phyloP scores from a whole-genome alignment of 2,329 filamentous ascomycete genomes.

The Purpureocillium lavendulum region DNA sequence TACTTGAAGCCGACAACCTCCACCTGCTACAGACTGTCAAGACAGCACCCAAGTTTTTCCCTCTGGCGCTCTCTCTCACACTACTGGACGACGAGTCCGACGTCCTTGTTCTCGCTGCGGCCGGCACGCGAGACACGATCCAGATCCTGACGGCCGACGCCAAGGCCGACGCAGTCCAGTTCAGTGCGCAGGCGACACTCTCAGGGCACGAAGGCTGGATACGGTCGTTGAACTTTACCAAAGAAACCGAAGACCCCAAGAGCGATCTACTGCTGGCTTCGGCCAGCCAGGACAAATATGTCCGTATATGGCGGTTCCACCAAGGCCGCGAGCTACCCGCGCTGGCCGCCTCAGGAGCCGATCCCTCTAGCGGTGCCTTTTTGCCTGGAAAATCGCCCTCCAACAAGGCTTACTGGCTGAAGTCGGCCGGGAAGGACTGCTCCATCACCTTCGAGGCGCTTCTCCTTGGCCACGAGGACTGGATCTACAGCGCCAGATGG shows the following conservation, averaged over 20 bases:
- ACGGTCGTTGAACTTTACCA: slow-evolving; percentile 70
- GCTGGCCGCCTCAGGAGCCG: slow-evolving; percentile 42
- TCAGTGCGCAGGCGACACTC: slow-evolving; percentile 67
- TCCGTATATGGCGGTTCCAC: slow-evolving; percentile 84
- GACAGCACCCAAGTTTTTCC: slow-evolving; percentile 72
- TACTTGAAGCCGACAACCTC: slow-evolving; percentile 38
- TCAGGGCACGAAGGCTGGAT: slow-evolving; percentile 94
- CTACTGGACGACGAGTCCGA: slow-evolving; percentile 43
- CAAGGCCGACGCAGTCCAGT: slow-evolving; percentile 33
- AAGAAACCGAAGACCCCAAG: slow-evolving; percentile 43
- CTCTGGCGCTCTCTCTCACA: slow-evolving; percentile 65
- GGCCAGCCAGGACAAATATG: slow-evolving; percentile 95
- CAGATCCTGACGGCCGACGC: slow-evolving; percentile 64
- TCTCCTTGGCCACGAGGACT: slow-evolving; percentile 91
- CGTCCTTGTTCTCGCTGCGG: slow-evolving; percentile 66
- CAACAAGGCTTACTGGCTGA: slow-evolving; percentile 81
- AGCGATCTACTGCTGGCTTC: slow-evolving; percentile 79
- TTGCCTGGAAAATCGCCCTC: slow-evolving; percentile 65
- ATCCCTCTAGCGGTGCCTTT: slow-evolving; percentile 49
- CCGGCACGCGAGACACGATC: slow-evolving; percentile 73
- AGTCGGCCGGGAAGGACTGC: slow-evolving; percentile 52
- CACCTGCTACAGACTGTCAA: slow-evolving; percentile 61
- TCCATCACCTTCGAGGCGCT: slow-evolving; percentile 89
- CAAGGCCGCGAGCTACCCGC: slow-evolving; percentile 57
- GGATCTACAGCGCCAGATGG: slow-evolving; percentile 90